These are phyloP conservation scores for Phaeoacremonium minimum DNA, from an alignment of 2,329 filamentous ascomycete species.

Conservation along the genomic window DNA sequence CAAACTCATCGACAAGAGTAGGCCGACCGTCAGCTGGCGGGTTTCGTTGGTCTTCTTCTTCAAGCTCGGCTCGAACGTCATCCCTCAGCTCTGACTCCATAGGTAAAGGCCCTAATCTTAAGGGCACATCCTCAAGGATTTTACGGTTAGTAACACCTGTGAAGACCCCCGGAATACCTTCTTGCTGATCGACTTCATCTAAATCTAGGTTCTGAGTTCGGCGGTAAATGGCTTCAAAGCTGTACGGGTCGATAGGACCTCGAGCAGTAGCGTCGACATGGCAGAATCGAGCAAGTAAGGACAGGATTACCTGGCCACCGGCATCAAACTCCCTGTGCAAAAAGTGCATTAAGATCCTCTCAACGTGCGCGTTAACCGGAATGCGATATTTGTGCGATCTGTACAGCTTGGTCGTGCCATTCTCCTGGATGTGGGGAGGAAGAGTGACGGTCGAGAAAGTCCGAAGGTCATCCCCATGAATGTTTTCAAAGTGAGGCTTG, in stretches of 20 bases:
- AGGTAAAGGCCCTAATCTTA: constrained; percentile 77
- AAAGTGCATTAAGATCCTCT: constrained; percentile 79
- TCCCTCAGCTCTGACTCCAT: constrained; percentile 79
- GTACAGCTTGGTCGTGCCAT: constrained; percentile 76
- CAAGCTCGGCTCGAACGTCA: constrained; percentile 82
- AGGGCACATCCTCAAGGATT: constrained; percentile 47
- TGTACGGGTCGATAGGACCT: constrained; percentile 60
- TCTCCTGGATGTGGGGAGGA: constrained; percentile 73
- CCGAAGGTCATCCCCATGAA: constrained; percentile 77
- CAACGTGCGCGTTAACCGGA: constrained; percentile 81
- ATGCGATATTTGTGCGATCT: constrained; percentile 83
- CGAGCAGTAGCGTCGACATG: constrained; percentile 53
- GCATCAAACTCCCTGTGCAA: constrained; percentile 81
- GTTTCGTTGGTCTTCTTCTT: constrained; percentile 76
- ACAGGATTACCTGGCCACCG: constrained; percentile 73
- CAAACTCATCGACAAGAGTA: constrained; percentile 83
- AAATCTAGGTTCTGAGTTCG: constrained; percentile 57
- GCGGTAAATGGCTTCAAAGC: constrained; percentile 56
- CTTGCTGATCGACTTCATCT: constrained; percentile 58
- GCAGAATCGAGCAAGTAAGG: constrained; percentile 62
- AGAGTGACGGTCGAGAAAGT: constrained; percentile 69
- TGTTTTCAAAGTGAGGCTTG: constrained; percentile 64
- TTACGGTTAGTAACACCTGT: constrained; percentile 60
- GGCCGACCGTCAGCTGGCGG: constrained; percentile 67
- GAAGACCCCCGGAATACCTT: constrained; percentile 60